Percentiles rank a stretch among this genome's conserved stretches.
phyloP scores from a whole-genome alignment of 495 filamentous ascomycete genomes.

The Jackrogersella minutella region DNA sequence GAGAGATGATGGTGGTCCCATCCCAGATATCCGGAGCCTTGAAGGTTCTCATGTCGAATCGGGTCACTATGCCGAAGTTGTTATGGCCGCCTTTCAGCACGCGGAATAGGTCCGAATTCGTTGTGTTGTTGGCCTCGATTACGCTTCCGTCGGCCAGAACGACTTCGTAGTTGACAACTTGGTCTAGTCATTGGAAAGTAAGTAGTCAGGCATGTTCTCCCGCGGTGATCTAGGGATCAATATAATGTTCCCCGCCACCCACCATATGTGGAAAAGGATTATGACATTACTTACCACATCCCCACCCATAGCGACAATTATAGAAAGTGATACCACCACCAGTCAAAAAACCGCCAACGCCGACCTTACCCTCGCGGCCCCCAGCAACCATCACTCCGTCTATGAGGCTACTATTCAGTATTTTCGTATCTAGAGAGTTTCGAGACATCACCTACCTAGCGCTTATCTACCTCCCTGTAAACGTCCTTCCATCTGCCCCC shows the following conservation, averaged over 20 bases:
- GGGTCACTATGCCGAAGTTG: constrained; percentile 64
- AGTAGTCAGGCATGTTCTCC: background rate
- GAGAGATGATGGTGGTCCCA: constrained; percentile 15
- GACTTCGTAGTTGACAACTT: constrained; percentile 56
- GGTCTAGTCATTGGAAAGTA: constrained; percentile 41
- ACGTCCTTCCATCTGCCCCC: constrained; percentile 40
- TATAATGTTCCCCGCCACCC: no score
- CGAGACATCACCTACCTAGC: constrained; percentile 35
- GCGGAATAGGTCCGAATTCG: constrained; percentile 57
- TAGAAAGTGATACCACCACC: constrained; percentile 65
- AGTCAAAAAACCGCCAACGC: constrained; percentile 66
- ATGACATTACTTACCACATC: constrained; percentile 46
- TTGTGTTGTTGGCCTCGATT: constrained; percentile 51
- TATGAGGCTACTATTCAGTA: constrained; percentile 41
- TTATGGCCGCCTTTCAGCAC: constrained; percentile 61
- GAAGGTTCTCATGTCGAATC: constrained; percentile 50
- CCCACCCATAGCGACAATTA: constrained; percentile 58
- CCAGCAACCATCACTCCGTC: constrained; percentile 60
- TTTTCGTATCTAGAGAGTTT: constrained; percentile 47
- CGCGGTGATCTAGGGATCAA: no score
- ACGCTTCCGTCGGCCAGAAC: constrained; percentile 58
- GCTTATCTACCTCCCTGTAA: constrained; percentile 11
- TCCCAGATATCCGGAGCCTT: constrained; percentile 37
- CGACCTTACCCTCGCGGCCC: constrained; percentile 63
- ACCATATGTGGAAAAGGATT: no score